Evolutionary conservation across 1,284 basidiomycete genomes (phyloP), one percentile per base, ranked within the genome.

Genomic region (Apiotrichum mycotoxinovorans): DNA sequence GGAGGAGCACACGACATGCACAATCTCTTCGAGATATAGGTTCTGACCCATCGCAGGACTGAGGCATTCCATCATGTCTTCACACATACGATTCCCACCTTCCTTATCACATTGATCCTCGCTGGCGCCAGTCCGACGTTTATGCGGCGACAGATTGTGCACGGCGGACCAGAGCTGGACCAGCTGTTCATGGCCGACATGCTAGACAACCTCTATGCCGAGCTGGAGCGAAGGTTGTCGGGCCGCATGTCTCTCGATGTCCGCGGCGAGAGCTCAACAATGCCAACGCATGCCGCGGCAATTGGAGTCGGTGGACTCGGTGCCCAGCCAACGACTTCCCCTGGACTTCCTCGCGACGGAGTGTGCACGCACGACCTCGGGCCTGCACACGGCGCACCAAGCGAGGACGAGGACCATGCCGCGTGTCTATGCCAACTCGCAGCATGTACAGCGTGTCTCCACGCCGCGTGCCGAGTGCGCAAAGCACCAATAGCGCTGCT

Each of bases 21-120:
- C n/a, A n/a, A n/a, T n/a, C n/a, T n/a, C n/a, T n/a, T n/a, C n/a
- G n/a, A n/a, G n/a, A n/a, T n/a, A n/a, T n/a, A n/a, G n/a, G n/a
- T n/a, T n/a, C 25, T 20, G 40, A 15, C 30, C 11, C 9, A 14
- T 23, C 12, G 15, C 57, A 78, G 76, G 76, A 70, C 73, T 49
- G 76, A 78, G 61, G 72, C 76, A 23, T 78, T 77, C 54, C 76
- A 78, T 57, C 72, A 76, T 54, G 65, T 75, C 45, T 78, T 76
- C 53, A 77, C 73, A 12, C 65, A 67, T 20, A 69, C 71, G 3
- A 54, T 78, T 23, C 75, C 76, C 9, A 73, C 73, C 5, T 67
- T 78, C 22, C 61, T 78, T 50, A 76, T 78, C 53, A 65, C 72
- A 26, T 65, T 78, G 48, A 77, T 78, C 51, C 66, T 74, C 40